Evolutionary conservation across 2,329 filamentous ascomycete genomes (phyloP).

Genomic region (Colletotrichum phormii): DNA sequence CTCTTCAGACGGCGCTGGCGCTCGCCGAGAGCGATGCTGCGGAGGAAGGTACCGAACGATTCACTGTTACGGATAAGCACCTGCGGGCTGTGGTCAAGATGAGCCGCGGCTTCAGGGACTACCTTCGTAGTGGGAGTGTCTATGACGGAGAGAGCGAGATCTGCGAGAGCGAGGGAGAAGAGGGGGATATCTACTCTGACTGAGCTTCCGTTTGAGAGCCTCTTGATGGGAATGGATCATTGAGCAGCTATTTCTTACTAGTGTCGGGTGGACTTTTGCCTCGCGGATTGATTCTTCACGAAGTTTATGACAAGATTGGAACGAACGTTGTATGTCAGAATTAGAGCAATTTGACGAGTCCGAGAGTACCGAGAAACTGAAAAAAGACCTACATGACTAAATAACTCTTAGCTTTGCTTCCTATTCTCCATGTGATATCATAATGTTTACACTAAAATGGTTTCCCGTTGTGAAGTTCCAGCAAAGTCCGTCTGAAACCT

Average conservation of each 20-base stretch:
- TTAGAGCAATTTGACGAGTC: neutral
- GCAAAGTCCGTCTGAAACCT: too few species aligned
- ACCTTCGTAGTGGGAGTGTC: slow-evolving; percentile 42
- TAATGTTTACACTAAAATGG: too few species aligned
- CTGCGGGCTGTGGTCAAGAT: slow-evolving; percentile 40
- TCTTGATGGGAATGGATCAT: neutral
- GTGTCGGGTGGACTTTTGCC: neutral
- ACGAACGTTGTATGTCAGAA: neutral
- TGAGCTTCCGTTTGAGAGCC: neutral
- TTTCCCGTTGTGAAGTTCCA: too few species aligned
- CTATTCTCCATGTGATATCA: too few species aligned
- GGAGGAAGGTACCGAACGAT: slow-evolving; percentile 32
- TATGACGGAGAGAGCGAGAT: slow-evolving; percentile 33
- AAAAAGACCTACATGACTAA: neutral
- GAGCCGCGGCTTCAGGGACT: slow-evolving; percentile 40
- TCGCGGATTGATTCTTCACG: neutral
- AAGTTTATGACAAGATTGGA: neutral
- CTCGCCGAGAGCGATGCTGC: slow-evolving; percentile 43
- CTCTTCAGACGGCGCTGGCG: slow-evolving; percentile 48
- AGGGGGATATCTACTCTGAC: slow-evolving; percentile 24
- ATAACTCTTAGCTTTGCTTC: too few species aligned
- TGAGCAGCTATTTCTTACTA: neutral
- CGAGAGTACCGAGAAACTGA: neutral
- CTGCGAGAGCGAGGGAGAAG: slow-evolving; percentile 32
- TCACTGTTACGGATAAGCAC: slow-evolving; percentile 40